Conservation (phyloP, 75 land plant species). For the Selaginella moellendorffii region DNA sequence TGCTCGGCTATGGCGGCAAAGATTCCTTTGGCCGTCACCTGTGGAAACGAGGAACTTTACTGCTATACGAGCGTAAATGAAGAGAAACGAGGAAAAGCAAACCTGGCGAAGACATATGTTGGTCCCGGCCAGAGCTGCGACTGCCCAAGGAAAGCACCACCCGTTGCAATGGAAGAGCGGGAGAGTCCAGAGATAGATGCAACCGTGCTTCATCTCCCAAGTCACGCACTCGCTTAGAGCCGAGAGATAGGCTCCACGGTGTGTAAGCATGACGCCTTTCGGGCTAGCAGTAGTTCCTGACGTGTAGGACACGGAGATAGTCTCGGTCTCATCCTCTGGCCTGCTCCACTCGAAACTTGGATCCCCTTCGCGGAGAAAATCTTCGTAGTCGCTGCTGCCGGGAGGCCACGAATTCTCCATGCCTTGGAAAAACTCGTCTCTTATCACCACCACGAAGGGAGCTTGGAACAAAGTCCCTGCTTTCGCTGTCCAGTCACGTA, state of each 20-base stretch:
- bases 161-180: slow-evolving; percentile 97
- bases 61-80: neutral
- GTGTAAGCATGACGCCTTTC: slow-evolving; percentile 72
- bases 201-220: slow-evolving; percentile 68
- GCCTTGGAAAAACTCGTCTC: slow-evolving; percentile 21
- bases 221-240: slow-evolving; percentile 41
- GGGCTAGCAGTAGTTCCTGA: slow-evolving; percentile 93
- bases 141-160: slow-evolving; percentile 83
- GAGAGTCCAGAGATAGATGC: slow-evolving; percentile 81
- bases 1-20: slow-evolving; percentile 53
- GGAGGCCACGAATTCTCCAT: slow-evolving; percentile 24
- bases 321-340: slow-evolving; percentile 86
- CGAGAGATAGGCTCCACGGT: slow-evolving; percentile 78
- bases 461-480: slow-evolving; percentile 22
- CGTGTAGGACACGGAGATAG: slow-evolving; percentile 79
- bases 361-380: slow-evolving; percentile 56
- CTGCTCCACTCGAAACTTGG: slow-evolving; percentile 53
- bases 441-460: slow-evolving; percentile 55
- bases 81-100: neutral
- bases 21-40: slow-evolving; percentile 69
- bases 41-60: no score
- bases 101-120: slow-evolving; percentile 83
- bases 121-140: slow-evolving; percentile 79
- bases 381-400: slow-evolving; percentile 60
- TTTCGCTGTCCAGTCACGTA: slow-evolving; percentile 27